Conservation (phyloP, 371 early-diverging fungal genomes). For the Syncephalastrum racemosum region DNA sequence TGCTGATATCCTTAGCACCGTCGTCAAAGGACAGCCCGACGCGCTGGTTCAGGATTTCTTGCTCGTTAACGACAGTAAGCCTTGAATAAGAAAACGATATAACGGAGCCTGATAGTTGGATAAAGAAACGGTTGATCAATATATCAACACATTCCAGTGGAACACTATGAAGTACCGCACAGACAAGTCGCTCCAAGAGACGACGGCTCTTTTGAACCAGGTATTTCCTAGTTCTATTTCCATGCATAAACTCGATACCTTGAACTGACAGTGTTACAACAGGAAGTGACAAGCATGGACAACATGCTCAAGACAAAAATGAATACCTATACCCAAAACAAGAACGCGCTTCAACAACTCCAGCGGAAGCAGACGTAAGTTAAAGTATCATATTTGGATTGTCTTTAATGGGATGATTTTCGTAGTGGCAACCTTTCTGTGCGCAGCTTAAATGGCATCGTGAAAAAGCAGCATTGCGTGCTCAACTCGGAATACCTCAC, state of each 20-base stretch:
- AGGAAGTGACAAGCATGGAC: slow-evolving; percentile 87
- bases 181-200: slow-evolving; percentile 87
- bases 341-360: slow-evolving; percentile 72
- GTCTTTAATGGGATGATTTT: background rate
- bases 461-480: slow-evolving; percentile 88
- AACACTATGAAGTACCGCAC: slow-evolving; percentile 94
- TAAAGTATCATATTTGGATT: background rate
- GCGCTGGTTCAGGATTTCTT: slow-evolving; percentile 58
- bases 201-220: slow-evolving; percentile 66
- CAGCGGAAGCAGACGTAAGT: slow-evolving; percentile 79
- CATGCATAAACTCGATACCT: background rate
- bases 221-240: slow-evolving; percentile 16
- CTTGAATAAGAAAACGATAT: background rate
- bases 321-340: slow-evolving; percentile 79
- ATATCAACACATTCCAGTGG: slow-evolving; percentile 86
- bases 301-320: slow-evolving; percentile 82
- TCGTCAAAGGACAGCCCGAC: slow-evolving; percentile 55
- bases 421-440: slow-evolving; percentile 90
- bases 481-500: slow-evolving; percentile 89
- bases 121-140: slow-evolving; percentile 79
- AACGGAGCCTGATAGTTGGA: background rate
- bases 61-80: slow-evolving; percentile 81
- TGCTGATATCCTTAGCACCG: slow-evolving; percentile 72
- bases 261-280: slow-evolving; percentile 6
- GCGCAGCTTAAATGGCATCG: slow-evolving; percentile 77